Percentiles rank a stretch among this genome's conserved stretches.
These are phyloP conservation scores for Dipodascopsis uninucleata DNA, from an alignment of 805 yeast species.

Conservation along the genomic window DNA sequence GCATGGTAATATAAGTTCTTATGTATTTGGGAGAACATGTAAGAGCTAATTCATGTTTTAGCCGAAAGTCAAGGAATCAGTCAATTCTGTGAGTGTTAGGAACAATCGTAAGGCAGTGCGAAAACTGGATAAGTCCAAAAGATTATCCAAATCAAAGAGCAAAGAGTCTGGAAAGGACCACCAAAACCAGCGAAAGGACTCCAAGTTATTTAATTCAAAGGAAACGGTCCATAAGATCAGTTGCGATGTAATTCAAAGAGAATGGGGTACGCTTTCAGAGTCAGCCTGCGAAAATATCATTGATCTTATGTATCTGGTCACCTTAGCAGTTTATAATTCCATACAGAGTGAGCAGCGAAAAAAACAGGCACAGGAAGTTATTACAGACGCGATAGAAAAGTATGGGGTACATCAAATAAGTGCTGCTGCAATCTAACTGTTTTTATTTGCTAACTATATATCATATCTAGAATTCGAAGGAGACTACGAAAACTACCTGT, in stretches of 20 bases:
- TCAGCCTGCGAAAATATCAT: constrained; percentile 14
- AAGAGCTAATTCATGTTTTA: no score
- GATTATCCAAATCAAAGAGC: no score
- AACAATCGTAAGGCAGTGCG: no score
- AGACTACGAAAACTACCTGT: constrained; percentile 17
- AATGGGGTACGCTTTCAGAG: constrained; percentile 15
- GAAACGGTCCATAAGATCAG: constrained; percentile 10
- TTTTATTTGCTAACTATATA: background rate
- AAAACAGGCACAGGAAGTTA: constrained; percentile 13
- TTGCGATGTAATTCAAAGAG: constrained; percentile 3
- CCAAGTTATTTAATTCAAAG: no score
- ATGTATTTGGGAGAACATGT: no score
- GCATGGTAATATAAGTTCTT: no score
- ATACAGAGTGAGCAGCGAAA: constrained; percentile 9
- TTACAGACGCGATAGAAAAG: constrained; percentile 7
- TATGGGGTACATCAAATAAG: background rate
- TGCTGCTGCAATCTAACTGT: background rate
- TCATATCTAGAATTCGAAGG: constrained; percentile 8
- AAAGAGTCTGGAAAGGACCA: no score
- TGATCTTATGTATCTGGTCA: constrained; percentile 6
- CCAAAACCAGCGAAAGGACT: no score
- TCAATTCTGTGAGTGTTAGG: no score
- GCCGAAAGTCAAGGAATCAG: no score
- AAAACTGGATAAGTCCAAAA: no score
- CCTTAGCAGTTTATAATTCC: constrained; percentile 13